Evolutionary conservation across 257 asterid genomes (phyloP).

Genomic region (Leonotis leonurus): DNA sequence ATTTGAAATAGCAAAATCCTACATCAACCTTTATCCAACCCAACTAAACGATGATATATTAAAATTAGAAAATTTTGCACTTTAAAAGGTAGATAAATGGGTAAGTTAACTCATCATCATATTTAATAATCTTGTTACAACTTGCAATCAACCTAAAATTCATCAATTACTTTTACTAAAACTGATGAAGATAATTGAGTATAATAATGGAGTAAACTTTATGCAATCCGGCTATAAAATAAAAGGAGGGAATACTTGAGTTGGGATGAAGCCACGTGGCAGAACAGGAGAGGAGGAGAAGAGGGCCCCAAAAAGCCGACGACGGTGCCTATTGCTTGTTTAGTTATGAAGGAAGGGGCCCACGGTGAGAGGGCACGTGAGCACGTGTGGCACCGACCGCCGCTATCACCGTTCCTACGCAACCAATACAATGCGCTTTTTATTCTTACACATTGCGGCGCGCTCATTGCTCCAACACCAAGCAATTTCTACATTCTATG

Average conservation of each 20-base stretch:
- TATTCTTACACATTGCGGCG: slow-evolving; percentile 20
- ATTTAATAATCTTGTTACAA: too few relatives aligned
- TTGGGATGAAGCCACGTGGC: slow-evolving; percentile 11
- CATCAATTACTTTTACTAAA: too few relatives aligned
- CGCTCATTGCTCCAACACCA: slow-evolving; percentile 10
- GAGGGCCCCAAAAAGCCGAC: background rate
- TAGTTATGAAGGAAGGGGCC: slow-evolving; percentile 15
- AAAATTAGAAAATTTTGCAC: too few relatives aligned
- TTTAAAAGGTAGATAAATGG: too few relatives aligned
- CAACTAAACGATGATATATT: too few relatives aligned
- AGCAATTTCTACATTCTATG: background rate
- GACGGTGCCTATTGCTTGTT: slow-evolving; percentile 16
- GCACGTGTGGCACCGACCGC: slow-evolving; percentile 35
- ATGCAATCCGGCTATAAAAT: background rate
- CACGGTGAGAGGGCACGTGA: slow-evolving; percentile 50
- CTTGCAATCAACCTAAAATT: too few relatives aligned
- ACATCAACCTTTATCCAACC: too few relatives aligned
- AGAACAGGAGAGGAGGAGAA: background rate
- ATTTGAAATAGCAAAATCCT: too few relatives aligned
- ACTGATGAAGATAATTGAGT: too few relatives aligned
- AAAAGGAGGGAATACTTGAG: background rate
- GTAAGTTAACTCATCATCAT: too few relatives aligned
- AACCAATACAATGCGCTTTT: background rate
- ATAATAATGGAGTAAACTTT: too few relatives aligned
- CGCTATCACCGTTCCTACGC: slow-evolving; percentile 22